Evolutionary conservation across 148 eudicot genomes (phyloP).

Genomic region (Salicornia ramosissima): DNA sequence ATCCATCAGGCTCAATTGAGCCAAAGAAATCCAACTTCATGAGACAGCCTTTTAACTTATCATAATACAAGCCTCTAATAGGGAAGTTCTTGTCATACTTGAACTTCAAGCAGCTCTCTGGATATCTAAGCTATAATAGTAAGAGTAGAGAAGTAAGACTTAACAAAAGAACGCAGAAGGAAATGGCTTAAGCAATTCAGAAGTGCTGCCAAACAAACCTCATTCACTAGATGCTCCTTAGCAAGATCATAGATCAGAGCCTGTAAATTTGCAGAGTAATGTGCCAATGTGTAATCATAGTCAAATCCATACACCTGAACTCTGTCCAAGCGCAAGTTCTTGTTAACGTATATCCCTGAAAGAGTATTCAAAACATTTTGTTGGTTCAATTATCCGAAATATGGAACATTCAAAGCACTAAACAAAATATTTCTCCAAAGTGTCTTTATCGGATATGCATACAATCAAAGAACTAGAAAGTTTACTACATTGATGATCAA

Average conservation of each 20-base stretch:
- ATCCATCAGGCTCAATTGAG: constrained; percentile 90
- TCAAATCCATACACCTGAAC: constrained; percentile 95
- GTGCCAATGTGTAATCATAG: constrained; percentile 96
- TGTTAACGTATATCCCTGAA: constrained; percentile 87
- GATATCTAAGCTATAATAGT: constrained; percentile 79
- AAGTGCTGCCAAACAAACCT: constrained; percentile 44
- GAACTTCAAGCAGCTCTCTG: constrained; percentile 86
- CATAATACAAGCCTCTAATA: constrained; percentile 87
- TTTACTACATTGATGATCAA: not conserved
- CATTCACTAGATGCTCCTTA: constrained; percentile 88
- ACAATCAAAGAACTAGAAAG: too few relatives aligned
- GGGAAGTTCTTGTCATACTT: constrained; percentile 81
- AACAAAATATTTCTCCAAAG: not conserved
- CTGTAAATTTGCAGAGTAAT: constrained; percentile 78
- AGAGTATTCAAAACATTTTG: not conserved
- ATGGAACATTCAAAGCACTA: constrained; percentile 2
- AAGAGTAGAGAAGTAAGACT: constrained; percentile 2
- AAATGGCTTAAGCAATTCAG: not conserved
- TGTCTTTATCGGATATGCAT: too few relatives aligned
- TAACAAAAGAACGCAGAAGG: not conserved
- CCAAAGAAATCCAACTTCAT: constrained; percentile 98
- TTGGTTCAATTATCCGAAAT: constrained; percentile 12
- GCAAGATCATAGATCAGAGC: constrained; percentile 88
- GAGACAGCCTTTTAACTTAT: constrained; percentile 88
- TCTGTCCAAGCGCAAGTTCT: constrained; percentile 81